Evolutionary conservation across 768 basidiomycete species (phyloP), one percentile per base, ranked within the genome.

Genomic region (Lentinula detonsa): DNA sequence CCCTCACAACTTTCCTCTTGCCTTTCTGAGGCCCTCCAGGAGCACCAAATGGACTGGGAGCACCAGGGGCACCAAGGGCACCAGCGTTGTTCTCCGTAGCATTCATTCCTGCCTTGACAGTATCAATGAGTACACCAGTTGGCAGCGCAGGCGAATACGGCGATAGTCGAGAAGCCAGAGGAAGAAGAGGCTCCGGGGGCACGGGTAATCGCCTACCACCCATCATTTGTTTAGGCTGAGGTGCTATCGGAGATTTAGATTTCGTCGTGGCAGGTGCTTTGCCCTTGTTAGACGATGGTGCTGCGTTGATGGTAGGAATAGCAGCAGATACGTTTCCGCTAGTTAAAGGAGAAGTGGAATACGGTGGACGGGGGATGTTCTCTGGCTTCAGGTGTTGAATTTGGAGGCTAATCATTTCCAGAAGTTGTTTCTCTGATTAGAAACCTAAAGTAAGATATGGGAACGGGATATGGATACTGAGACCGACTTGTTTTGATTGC

Each of bases 71-170:
- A 56, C 69, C 73, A 10, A 72, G 67, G 5, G 65, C 72, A 56
- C 71, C 63, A 13, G 77, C 72, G 46, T 78, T 77, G 62, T 72
- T 77, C 56, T 80, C 80, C 59, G 87, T 84, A 35, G 86, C 81
- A 66, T 81, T 91, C 84, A 94, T 86, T 1, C 92, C 93, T 0
- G 92, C 90, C 72, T 93, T 94, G 42, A 95, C 82, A 0, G 91
- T 85, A 42, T 93, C 89, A 39, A 96, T 78, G 37, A 95, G 80
- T 48, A 93, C 83, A 5, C 92, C 92, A 0, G 86, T 80, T 39
- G 88, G 83, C 8, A 93, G 75, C 8, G 87, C 83, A 7, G 93
- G 93, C 1, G 90, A 91, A 67, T 93, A 92, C 2, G 86, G 79
- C 7, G 91, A 92, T 18, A 93, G 78, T 39, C 95, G 83, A 65